Base-by-base conservation (phyloP, 495 filamentous ascomycete genomes). In the Podospora comata region DNA sequence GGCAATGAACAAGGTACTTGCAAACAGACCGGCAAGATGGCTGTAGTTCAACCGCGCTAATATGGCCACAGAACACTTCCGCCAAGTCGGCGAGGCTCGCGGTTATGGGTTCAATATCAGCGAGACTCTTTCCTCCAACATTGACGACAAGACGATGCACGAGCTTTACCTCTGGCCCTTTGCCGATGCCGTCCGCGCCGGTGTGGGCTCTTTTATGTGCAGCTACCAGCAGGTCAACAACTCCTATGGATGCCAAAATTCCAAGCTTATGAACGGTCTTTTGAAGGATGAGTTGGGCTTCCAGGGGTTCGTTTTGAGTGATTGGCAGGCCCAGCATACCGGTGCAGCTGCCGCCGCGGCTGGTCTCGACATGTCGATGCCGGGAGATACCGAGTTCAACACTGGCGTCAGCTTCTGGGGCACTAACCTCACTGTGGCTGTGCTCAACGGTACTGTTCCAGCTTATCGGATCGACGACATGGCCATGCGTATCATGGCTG, bases 281-380 rank as follows among this genome's bases (percentile, higher is more conserved):
- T 86, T 99, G 64, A 99, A 99, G 82, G 83, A 87, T 65, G 95
- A 99, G 75, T 84, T 97, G 6, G 94, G 90, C 32, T 99, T 96
- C 84, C 95, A 97, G 80, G 94, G 94, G 11, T 97, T 97, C 74
- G 83, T 94, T 70, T 91, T 94, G 90, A 93, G 87, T 69, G 93
- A 96, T 74, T 97, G 93, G 93, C 81, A 85, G 75, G 93, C 92
- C 5, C 93, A 97, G 73, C 91, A 96, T 77, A 86, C 89, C 19
- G 95, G 95, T 75, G 93, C 90, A 19, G 84, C 87, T 34, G 83
- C 84, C 66, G 91, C 92, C 34, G 80, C 93, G 28, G 95, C 95
- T 60, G 95, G 95, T 65, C 79, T 97, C 60, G 94, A 99, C 75
- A 96, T 97, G 93, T 87, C 88, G 11, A 97, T 97, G 94, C 94